Base-by-base conservation (phyloP, 2,329 filamentous ascomycete genomes). In the Acarospora socialis region DNA sequence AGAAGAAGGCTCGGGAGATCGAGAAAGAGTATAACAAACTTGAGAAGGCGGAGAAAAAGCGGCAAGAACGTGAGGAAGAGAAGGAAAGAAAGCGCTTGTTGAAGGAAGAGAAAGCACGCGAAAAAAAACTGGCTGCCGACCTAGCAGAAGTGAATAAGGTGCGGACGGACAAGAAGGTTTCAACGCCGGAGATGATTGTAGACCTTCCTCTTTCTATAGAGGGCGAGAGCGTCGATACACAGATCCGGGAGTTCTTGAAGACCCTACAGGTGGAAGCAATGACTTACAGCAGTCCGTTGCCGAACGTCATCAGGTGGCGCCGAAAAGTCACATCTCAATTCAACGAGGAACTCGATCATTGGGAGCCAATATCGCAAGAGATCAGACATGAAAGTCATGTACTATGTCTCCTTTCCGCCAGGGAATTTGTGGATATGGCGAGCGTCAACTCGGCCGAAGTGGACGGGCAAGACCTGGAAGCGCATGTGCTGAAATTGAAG, bases 171-270 rank as follows among this genome's bases (percentile, higher is more conserved):
- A 83, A 81, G 55, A 82, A 81, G 43, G 58, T 74, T 0, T 78
- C 79, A 0, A 70, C 73, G 0, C 67, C 67, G 0, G 80, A 90
- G 51, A 87, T 90, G 80, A 75, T 87, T 30, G 64, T 83, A 2
- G 70, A 81, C 43, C 57, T 87, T 15, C 68, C 80, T 0, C 53
- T 56, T 0, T 65, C 63, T 2, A 55, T 87, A 1, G 54, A 66
- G 14, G 52, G 49, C 7, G 51, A 61, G 0, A 56, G 50, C 21
- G 45, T 64, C 6, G 59, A 57, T 2, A 60, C 54, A 20, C 60
- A 63, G 35, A 48, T 57, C 8, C 38, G 53, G 10, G 55, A 61
- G 41, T 55, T 53, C 32, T 56, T 65, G 53, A 51, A 51, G 26
- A 51, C 51, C 3, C 40, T 61, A 22, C 13, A 29, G 7, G 60